phyloP scores from a whole-genome alignment of 163 green algal species.

The Chlamydomonas reinhardtii region DNA sequence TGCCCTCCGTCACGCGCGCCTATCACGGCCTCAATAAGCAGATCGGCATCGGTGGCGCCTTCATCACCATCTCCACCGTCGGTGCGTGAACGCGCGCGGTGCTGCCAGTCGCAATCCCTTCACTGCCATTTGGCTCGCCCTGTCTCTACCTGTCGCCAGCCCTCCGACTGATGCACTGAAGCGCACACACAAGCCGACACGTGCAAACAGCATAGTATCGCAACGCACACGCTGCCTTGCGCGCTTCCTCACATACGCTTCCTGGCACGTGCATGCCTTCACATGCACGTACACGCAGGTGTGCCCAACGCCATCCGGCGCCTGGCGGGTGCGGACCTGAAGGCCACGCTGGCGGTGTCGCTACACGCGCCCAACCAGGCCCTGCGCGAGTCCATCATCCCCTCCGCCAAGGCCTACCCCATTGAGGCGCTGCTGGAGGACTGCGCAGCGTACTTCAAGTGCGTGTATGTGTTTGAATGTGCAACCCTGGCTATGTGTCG shows the following conservation, averaged over 20 bases:
- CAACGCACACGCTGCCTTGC: too few relatives aligned
- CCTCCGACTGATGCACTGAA: too few relatives aligned
- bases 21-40: conserved; percentile 73
- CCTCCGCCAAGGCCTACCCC: conserved; percentile 90
- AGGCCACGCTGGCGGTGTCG: conserved; percentile 93
- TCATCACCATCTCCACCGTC: conserved; percentile 97
- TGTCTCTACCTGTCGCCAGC: too few relatives aligned
- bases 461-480: neutral
- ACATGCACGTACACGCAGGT: conserved; percentile 17
- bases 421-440: conserved; percentile 86
- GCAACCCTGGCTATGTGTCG: too few relatives aligned
- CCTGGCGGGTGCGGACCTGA: conserved; percentile 80
- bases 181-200: too few relatives aligned
- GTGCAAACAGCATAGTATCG: too few relatives aligned
- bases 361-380: conserved; percentile 96
- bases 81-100: conserved; percentile 58
- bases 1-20: conserved; percentile 79
- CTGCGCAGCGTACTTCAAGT: conserved; percentile 16
- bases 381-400: conserved; percentile 82
- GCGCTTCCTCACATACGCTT: too few relatives aligned
- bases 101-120: too few relatives aligned
- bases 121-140: too few relatives aligned
- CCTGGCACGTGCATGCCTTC: too few relatives aligned
- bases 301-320: conserved; percentile 89
- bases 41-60: conserved; percentile 82